Evolutionary conservation across 371 early-diverging fungal genomes (phyloP), one percentile per base, ranked within the genome.

Genomic region (Mortierella sp.): DNA sequence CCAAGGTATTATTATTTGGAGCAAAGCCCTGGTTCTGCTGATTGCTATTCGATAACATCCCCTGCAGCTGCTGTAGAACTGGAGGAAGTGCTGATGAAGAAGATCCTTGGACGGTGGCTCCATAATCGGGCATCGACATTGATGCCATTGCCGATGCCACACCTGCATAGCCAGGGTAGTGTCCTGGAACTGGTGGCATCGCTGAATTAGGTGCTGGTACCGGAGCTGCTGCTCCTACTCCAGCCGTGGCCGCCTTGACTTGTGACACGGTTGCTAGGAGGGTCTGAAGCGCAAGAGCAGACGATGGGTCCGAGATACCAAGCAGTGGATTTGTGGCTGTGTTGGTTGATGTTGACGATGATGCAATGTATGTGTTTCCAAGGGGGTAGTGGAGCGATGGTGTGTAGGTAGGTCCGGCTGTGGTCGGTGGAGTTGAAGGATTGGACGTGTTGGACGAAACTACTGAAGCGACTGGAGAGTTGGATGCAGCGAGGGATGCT

Each of bases 1-100:
- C 75, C 76, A 75, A 54, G 76, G 69, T 84, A 84, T 84, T 84
- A 84, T 84, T 84, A 84, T 84, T 84, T 69, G 75, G 75, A 72
- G 54, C 69, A 77, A 72, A 69, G 50, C 77, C 69, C 69, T 61
- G 73, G 57, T 80, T 80, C 77, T 83, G 59, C 31, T 59, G 83
- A 80, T 77, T 84, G 81, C 81, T 81, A 84, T 79, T 83, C 74
- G 81, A 73, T 75, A 81, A 72, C 14, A 76, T 59, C 48, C 80
- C 81, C 43, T 86, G 86, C 10, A 86, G 72, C 28, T 86, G 86
- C 54, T 64, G 64, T 9, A 64, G 40, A 19, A 64, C 64, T 21
- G 37, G 64, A 37, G 64, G 64, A 14, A 64, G 64, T 31, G 48
- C 13, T 46, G 48, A 46, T 46, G 37, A 37, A 31, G 64, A 64